Evolutionary conservation across 371 early-diverging fungal genomes (phyloP), one percentile per base, ranked within the genome.

Genomic region (Smittium culicis): DNA sequence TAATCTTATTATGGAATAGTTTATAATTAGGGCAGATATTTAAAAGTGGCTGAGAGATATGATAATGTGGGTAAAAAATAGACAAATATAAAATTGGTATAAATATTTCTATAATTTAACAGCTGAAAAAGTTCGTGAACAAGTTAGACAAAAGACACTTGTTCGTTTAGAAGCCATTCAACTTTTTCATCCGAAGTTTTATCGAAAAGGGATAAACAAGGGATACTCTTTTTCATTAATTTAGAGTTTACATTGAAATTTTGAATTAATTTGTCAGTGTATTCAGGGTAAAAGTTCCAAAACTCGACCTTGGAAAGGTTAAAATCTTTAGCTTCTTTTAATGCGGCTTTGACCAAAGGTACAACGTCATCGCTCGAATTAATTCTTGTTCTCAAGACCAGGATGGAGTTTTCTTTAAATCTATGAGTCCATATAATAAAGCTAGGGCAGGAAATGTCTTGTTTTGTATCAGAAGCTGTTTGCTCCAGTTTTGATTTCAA

Each of bases 371-470:
- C 29, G 14, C 1, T 24, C 8, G 33, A 24, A 17, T 35, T 45
- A 5, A 32, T 45, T 25, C 35, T 3, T 3, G 33, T 16, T 24
- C 65, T 3, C 14, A 64, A 30, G 3, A 45, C n/a, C n/a, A 45
- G 25, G 1, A 64, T 25, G 20, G 11, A 35, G 34, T 64, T 35
- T 17, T 64, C 65, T 35, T 34, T 64, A 54, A 64, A 64, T 45
- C 54, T 64, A 8, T 34, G 65, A 35, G 65, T 54, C 65, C 65
- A 64, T 17, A 64, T 64, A 2, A 64, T 35, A 45, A 64, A 64
- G 54, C 65, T 64, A 5, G 62, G 62, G 3, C 25, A 14, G n/a
- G n/a, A n/a, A n/a, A n/a, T n/a, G n/a, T n/a, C n/a, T n/a, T n/a
- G n/a, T n/a, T n/a, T n/a, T n/a, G n/a, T n/a, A 16, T 57, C 57